These are phyloP conservation scores for Haberlea rhodopensis DNA, from an alignment of 257 asterid species.

Conservation along the genomic window DNA sequence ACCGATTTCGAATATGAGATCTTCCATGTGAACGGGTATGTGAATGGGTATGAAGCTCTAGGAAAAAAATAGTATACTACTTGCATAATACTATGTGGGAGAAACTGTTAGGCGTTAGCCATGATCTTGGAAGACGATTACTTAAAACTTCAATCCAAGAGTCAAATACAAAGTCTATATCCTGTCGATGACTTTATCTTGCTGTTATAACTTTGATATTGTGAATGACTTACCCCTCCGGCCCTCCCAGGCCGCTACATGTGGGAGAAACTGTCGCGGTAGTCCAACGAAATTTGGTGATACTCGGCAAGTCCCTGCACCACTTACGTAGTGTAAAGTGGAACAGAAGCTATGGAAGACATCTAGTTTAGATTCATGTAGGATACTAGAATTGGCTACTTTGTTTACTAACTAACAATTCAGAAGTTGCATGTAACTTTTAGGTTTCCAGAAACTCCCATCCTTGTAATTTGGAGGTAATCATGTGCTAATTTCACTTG, in stretches of 20 bases:
- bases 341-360: no score
- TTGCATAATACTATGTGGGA: no score
- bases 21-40: no score
- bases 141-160: no score
- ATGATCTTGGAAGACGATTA: not conserved
- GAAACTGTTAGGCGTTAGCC: no score
- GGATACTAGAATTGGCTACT: no score
- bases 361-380: no score
- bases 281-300: conserved; percentile 19
- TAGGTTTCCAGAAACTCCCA: conserved; percentile 26
- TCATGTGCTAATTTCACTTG: conserved; percentile 19
- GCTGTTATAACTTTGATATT: conserved; percentile 58
- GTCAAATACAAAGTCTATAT: not conserved
- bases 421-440: conserved; percentile 38
- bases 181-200: not conserved
- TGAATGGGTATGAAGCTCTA: no score
- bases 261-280: conserved; percentile 48
- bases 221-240: conserved; percentile 42
- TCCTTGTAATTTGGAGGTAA: conserved; percentile 39
- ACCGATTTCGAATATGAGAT: no score
- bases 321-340: conserved; percentile 21
- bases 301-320: conserved; percentile 25
- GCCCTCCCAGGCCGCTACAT: conserved; percentile 49
- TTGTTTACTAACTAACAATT: conserved; percentile 43
- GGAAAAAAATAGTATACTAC: no score